A percentile compares a stretch with the other conserved stretches of the same genome.
Evolutionary conservation across 352 stramenopile genomes (phyloP).

Genomic region (Phytophthora cajani): DNA sequence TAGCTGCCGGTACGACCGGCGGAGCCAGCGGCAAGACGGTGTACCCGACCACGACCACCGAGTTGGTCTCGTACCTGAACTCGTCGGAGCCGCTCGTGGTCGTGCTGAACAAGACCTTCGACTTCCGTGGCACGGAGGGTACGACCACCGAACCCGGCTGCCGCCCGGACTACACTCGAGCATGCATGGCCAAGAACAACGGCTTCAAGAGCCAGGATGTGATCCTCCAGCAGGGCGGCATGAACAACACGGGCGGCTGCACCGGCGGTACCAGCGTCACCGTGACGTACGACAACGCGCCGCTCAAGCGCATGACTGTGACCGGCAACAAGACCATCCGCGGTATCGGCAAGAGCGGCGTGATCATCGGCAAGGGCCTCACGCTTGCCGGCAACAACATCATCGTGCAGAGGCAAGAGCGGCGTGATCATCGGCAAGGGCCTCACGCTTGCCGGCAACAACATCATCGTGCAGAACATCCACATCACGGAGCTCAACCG

Average conservation of each 20-base stretch:
- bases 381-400: slow-evolving; percentile 47
- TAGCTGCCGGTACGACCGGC: slow-evolving; percentile 29
- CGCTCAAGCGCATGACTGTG: slow-evolving; percentile 36
- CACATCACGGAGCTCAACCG: slow-evolving; percentile 62
- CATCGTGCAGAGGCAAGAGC: slow-evolving; percentile 57
- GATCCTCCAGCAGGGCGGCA: slow-evolving; percentile 45
- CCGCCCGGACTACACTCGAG: slow-evolving; percentile 36
- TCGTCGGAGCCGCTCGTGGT: slow-evolving; percentile 37
- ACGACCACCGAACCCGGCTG: slow-evolving; percentile 43
- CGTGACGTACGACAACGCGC: slow-evolving; percentile 30
- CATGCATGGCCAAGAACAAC: slow-evolving; percentile 54
- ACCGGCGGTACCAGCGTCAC: slow-evolving; percentile 39
- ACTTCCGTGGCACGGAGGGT: slow-evolving; percentile 48
- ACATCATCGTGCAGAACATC: slow-evolving; percentile 61
- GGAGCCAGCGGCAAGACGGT: slow-evolving; percentile 28
- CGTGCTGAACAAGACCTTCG: slow-evolving; percentile 46
- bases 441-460: slow-evolving; percentile 39
- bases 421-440: slow-evolving; percentile 52
- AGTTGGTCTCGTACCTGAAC: slow-evolving; percentile 42
- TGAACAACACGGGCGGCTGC: slow-evolving; percentile 55
- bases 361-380: slow-evolving; percentile 49
- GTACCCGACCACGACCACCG: neutral
- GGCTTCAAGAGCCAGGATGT: slow-evolving; percentile 54
- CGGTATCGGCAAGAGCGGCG: slow-evolving; percentile 45
- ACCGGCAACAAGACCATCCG: slow-evolving; percentile 51